phyloP scores from a whole-genome alignment of 192 early-diverging fungal species.

The Backusella luteola region DNA sequence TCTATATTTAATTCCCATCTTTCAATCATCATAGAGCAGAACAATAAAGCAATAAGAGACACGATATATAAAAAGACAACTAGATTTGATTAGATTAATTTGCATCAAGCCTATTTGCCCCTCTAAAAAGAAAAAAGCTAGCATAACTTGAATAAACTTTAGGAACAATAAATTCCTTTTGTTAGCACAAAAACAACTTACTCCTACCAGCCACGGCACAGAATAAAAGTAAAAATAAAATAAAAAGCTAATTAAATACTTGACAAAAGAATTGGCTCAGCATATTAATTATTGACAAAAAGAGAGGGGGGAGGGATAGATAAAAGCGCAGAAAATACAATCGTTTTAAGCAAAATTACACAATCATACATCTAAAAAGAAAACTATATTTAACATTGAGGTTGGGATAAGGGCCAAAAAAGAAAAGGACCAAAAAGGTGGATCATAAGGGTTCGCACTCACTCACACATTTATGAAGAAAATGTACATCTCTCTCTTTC shows the following conservation, averaged over 20 bases:
- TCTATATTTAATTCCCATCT: too few relatives aligned
- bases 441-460: too few relatives aligned
- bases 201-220: not conserved
- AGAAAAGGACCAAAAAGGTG: not conserved
- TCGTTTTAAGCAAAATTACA: not conserved
- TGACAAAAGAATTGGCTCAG: not conserved
- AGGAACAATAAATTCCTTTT: not conserved
- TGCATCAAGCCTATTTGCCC: not conserved
- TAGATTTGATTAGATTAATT: not conserved
- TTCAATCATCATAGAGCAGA: not conserved
- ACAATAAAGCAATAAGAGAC: not conserved
- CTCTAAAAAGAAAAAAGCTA: not conserved
- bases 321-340: not conserved
- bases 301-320: not conserved
- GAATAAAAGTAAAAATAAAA: not conserved
- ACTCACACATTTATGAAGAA: too few relatives aligned
- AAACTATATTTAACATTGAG: not conserved
- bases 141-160: not conserved
- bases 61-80: not conserved
- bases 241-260: not conserved
- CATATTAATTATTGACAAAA: slow-evolving; percentile 1
- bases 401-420: not conserved
- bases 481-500: too few relatives aligned
- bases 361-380: not conserved
- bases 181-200: not conserved